A percentile compares a stretch with the other conserved stretches of the same genome.
Evolutionary conservation across 805 yeast genomes (phyloP).

Genomic region (Limtongia smithiae): DNA sequence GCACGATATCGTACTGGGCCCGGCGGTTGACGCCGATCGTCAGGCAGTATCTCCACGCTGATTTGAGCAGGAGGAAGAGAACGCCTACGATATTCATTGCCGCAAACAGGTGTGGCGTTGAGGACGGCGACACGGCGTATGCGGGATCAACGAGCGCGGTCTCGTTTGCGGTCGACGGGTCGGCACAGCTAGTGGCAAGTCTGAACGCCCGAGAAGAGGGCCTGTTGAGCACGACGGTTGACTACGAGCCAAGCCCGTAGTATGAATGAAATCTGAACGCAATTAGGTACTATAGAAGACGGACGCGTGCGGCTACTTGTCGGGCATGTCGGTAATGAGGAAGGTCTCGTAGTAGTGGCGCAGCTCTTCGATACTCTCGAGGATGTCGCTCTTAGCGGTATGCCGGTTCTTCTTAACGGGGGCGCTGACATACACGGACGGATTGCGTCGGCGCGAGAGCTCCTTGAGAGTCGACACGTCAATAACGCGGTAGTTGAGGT

Average conservation of each 20-base stretch:
- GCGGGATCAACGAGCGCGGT: slow-evolving; percentile 56
- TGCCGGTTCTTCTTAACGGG: slow-evolving; percentile 71
- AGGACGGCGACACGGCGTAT: slow-evolving; percentile 48
- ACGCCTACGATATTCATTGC: slow-evolving; percentile 44
- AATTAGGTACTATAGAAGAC: too few species aligned
- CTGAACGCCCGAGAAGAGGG: slow-evolving; percentile 13
- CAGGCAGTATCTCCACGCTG: slow-evolving; percentile 35
- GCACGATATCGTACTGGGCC: slow-evolving; percentile 71
- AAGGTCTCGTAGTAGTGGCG: slow-evolving; percentile 72
- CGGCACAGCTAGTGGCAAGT: not conserved
- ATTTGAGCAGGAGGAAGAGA: slow-evolving; percentile 20
- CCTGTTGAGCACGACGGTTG: not conserved
- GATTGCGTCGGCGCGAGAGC: slow-evolving; percentile 72
- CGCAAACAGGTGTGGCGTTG: slow-evolving; percentile 78
- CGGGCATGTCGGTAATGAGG: slow-evolving; percentile 31
- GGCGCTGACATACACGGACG: slow-evolving; percentile 49
- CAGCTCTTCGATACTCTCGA: slow-evolving; percentile 83
- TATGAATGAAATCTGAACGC: too few species aligned
- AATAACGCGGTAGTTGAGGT: slow-evolving; percentile 69
- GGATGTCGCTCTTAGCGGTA: slow-evolving; percentile 83
- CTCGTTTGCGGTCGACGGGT: slow-evolving; percentile 12
- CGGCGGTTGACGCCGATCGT: slow-evolving; percentile 63
- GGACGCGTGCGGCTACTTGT: too few species aligned
- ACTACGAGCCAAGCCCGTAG: too few species aligned
- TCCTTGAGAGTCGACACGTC: slow-evolving; percentile 91